Conservation (phyloP, 2,329 filamentous ascomycete species). For the Hymenoscyphus salicellus region DNA sequence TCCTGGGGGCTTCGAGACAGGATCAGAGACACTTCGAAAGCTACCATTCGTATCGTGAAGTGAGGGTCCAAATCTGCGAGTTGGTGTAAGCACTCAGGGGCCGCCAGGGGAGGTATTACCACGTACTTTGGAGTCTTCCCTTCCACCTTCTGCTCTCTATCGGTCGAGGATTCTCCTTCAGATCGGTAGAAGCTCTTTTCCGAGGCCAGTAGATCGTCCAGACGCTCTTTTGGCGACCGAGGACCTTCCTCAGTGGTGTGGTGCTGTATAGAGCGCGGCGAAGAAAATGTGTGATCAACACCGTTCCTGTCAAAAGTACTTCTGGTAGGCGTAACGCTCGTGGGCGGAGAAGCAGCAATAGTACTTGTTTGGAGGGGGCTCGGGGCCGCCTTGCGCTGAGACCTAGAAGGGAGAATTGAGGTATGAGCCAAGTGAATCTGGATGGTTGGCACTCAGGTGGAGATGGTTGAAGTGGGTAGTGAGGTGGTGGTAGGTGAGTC, state of each 20-base stretch:
- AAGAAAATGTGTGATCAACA: constrained; percentile 24
- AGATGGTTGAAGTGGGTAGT: neutral
- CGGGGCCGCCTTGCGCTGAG: constrained; percentile 35
- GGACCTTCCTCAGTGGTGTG: constrained; percentile 26
- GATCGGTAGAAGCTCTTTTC: constrained; percentile 35
- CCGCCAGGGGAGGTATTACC: neutral
- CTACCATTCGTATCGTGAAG: constrained; percentile 32
- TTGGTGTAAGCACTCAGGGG: constrained; percentile 7
- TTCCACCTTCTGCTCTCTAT: constrained; percentile 21
- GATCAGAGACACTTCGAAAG: constrained; percentile 36
- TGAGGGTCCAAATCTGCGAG: constrained; percentile 25
- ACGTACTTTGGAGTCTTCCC: constrained; percentile 27
- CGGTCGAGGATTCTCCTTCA: constrained; percentile 23
- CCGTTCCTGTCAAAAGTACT: constrained; percentile 27
- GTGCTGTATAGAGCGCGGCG: constrained; percentile 19
- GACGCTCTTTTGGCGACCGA: constrained; percentile 36
- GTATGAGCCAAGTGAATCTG: neutral
- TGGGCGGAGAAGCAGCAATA: constrained; percentile 29
- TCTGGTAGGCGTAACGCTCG: constrained; percentile 35
- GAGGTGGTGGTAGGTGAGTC: neutral
- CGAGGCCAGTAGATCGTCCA: constrained; percentile 37
- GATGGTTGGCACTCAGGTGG: neutral
- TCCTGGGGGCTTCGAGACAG: constrained; percentile 28
- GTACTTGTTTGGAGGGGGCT: constrained; percentile 37
- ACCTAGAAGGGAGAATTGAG: constrained; percentile 23